Base-by-base conservation (phyloP, 352 stramenopile genomes). In the Phytophthora citricola region DNA sequence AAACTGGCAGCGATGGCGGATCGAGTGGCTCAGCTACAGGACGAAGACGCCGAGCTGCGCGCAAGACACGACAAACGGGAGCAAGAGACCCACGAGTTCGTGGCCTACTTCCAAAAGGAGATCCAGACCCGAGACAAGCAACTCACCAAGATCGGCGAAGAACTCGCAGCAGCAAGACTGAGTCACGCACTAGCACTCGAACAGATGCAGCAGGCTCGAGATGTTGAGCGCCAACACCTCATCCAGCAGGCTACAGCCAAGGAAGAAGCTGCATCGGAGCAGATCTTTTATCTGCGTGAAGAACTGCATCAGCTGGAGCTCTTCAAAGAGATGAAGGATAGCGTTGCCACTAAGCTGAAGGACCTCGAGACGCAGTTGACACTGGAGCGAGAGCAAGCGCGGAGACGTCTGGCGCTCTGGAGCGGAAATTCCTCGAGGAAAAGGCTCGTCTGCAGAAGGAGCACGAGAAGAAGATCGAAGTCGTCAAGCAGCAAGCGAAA, bases 81-180 rank as follows among this genome's bases (percentile, higher is more conserved):
- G 63, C 93, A 96, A 65, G 92, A 98, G 71, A 98, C 91, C 10
- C 90, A 98, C 67, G 93, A 98, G 73, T 97, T 98, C 43, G 92
- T 98, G 22, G 83, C 89, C 6, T 98, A 98, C 73, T 98, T 98
- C 67, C 92, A 98, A 63, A 86, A 92, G 51, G 87, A 98, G 67
- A 91, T 98, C 50, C 89, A 97, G 53, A 85, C 81, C 15, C 80
- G 86, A 27, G 86, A 94, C 69, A 89, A 85, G 59, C 79, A 89
- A 53, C 74, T 90, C 49, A 80, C 78, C 10, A 85, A 90, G 56
- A 73, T 98, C 14, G 90, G 79, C 12, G 92, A 98, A 59, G 83
- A 98, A 57, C 69, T 97, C 4, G 78, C 82, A 29, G 68, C 79
- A 3, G 66, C 72, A 27, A 85, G 89, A 43, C 63, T 94, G 32